Percentiles rank a stretch among this genome's conserved stretches.
Evolutionary conservation across 2,329 filamentous ascomycete species (phyloP).

Genomic region (Fusarium protoensiforme): DNA sequence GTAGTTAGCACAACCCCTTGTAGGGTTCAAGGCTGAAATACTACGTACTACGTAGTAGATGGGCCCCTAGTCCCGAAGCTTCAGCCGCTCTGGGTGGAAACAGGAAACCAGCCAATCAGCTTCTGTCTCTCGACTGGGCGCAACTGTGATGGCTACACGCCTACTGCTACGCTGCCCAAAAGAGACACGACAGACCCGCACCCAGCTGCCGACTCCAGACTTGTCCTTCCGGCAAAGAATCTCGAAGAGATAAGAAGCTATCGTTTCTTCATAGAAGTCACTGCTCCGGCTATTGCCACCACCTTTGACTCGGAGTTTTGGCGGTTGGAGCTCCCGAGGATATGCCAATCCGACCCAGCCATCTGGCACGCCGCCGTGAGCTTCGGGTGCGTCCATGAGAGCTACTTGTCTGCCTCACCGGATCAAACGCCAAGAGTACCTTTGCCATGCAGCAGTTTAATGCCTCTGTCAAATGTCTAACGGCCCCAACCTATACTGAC

Average conservation of each 20-base stretch:
- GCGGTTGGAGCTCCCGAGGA: constrained; percentile 3
- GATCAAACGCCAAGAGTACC: not conserved
- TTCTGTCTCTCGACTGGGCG: not conserved
- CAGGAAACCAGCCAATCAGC: no score
- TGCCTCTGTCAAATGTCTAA: not conserved
- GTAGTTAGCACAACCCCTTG: not conserved
- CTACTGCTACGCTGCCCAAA: not conserved
- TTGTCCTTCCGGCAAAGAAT: not conserved
- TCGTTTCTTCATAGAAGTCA: constrained; percentile 1
- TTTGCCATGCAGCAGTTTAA: not conserved
- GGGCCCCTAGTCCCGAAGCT: no score
- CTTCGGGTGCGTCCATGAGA: constrained; percentile 1
- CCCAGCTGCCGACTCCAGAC: not conserved
- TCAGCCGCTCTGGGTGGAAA: no score
- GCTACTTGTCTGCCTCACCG: not conserved
- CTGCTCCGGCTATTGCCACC: not conserved
- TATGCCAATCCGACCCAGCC: constrained; percentile 5
- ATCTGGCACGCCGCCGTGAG: constrained; percentile 7
- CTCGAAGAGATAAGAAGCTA: constrained; percentile 7
- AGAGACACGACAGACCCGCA: not conserved
- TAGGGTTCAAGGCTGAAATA: not conserved
- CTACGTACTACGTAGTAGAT: no score
- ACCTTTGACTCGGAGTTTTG: constrained; percentile 6
- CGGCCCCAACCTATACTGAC: not conserved
- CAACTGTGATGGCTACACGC: not conserved